Conservation (phyloP, 192 early-diverging fungal species). For the Lunasporangiospora selenospora region DNA sequence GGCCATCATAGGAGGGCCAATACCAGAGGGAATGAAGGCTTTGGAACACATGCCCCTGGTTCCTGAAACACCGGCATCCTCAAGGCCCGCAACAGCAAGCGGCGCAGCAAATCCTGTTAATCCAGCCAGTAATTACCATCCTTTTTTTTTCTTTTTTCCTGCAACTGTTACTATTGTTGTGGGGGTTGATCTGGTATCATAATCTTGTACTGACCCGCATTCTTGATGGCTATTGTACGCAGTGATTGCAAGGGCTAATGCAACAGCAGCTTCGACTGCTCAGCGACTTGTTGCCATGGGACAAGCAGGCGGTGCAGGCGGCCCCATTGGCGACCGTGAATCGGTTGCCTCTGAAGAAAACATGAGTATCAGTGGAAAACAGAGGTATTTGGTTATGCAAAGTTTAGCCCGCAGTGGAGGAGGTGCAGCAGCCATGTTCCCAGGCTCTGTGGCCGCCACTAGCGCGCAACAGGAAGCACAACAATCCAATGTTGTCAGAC, state of each 20-base stretch:
- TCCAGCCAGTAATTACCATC: conserved; percentile 18
- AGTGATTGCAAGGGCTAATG: conserved; percentile 53
- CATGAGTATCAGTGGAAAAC: conserved; percentile 58
- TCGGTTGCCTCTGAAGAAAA: conserved; percentile 62
- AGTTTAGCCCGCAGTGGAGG: conserved; percentile 59
- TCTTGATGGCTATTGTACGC: not conserved
- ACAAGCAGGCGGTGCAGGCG: conserved; percentile 31
- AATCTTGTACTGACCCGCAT: not conserved
- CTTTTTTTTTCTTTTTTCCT: not conserved
- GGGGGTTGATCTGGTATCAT: not conserved
- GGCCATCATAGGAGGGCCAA: conserved; percentile 78
- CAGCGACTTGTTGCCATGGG: conserved; percentile 51
- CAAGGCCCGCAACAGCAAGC: conserved; percentile 35
- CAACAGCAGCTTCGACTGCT: conserved; percentile 55
- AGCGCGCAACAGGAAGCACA: not conserved
- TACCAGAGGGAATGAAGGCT: conserved; percentile 82
- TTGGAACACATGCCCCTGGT: conserved; percentile 61
- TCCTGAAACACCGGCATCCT: conserved; percentile 16
- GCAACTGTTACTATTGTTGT: not conserved
- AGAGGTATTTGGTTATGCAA: conserved; percentile 77
- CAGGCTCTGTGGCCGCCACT: conserved; percentile 10
- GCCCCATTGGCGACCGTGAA: conserved; percentile 40
- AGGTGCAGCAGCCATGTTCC: conserved; percentile 14
- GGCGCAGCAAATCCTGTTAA: conserved; percentile 5
- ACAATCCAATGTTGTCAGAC: conserved; percentile 64